These are phyloP conservation scores for Tricholoma furcatifolium DNA, from an alignment of 768 basidiomycete species.

Conservation along the genomic window DNA sequence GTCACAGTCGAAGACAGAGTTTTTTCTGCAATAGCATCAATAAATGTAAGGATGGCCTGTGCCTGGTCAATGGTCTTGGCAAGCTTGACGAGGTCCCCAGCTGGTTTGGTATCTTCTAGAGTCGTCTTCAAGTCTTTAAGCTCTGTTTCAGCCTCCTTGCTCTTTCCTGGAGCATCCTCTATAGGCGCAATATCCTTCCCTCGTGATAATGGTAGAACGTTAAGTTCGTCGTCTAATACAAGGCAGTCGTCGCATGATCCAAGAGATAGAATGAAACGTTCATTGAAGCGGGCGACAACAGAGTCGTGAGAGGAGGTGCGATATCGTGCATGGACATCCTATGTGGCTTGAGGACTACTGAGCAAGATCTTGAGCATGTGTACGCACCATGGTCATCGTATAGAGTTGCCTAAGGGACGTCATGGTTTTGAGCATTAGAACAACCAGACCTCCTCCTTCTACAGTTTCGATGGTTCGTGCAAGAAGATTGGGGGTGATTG, in stretches of 20 bases:
- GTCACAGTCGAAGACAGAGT: conserved; percentile 93
- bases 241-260: conserved; percentile 92
- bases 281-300: conserved; percentile 95
- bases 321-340: conserved; percentile 97
- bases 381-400: conserved; percentile 75
- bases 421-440: conserved; percentile 94
- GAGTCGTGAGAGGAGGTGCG: conserved; percentile 88
- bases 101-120: conserved; percentile 79
- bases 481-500: conserved; percentile 94
- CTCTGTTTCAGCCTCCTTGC: conserved; percentile 50
- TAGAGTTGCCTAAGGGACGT: conserved; percentile 88
- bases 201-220: conserved; percentile 92
- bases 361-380: neutral
- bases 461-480: conserved; percentile 98
- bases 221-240: conserved; percentile 95
- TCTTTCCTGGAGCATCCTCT: conserved; percentile 37
- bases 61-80: conserved; percentile 94
- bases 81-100: conserved; percentile 86
- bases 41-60: conserved; percentile 90
- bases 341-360: too few relatives aligned
- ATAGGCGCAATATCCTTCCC: conserved; percentile 88
- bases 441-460: conserved; percentile 89
- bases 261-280: conserved; percentile 96
- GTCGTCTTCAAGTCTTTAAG: conserved; percentile 78
- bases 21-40: conserved; percentile 91